A percentile compares a stretch with the other conserved stretches of the same genome.
Evolutionary conservation across 2,329 filamentous ascomycete species (phyloP).

Genomic region (Hymenoscyphus fraxineus): DNA sequence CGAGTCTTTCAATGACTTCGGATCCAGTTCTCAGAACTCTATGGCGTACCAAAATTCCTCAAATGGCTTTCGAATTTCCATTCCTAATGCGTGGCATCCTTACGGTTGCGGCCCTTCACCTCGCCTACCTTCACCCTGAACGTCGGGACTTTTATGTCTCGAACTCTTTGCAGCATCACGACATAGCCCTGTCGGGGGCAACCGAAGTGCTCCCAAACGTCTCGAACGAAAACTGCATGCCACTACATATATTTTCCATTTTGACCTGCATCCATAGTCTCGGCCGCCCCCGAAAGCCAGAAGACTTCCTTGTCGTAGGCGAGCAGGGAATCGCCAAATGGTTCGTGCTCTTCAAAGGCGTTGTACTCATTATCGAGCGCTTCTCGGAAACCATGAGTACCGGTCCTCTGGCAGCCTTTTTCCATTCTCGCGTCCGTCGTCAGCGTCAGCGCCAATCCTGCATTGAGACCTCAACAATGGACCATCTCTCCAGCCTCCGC

Average conservation of each 20-base stretch:
- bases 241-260: slow-evolving; percentile 38
- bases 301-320: slow-evolving; percentile 36
- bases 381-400: slow-evolving; percentile 24
- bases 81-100: slow-evolving; percentile 49
- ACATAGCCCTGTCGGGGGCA: slow-evolving; percentile 29
- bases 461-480: slow-evolving; percentile 4
- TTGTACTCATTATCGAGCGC: slow-evolving; percentile 33
- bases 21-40: slow-evolving; percentile 41
- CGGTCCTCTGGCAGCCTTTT: slow-evolving; percentile 30
- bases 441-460: slow-evolving; percentile 8
- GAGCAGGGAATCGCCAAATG: slow-evolving; percentile 36
- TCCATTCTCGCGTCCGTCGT: slow-evolving; percentile 26
- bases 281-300: slow-evolving; percentile 33
- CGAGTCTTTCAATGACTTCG: slow-evolving; percentile 42
- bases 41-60: slow-evolving; percentile 35
- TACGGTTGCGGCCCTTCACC: slow-evolving; percentile 45
- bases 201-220: slow-evolving; percentile 34
- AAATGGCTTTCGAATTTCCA: slow-evolving; percentile 42
- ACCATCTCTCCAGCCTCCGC: slow-evolving; percentile 12
- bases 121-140: slow-evolving; percentile 39
- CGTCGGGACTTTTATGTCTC: slow-evolving; percentile 38
- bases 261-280: slow-evolving; percentile 38
- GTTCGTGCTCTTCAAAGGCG: slow-evolving; percentile 37
- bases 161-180: slow-evolving; percentile 37
- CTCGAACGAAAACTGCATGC: slow-evolving; percentile 32